Evolutionary conservation across 2,329 filamentous ascomycete species (phyloP).

Genomic region (Aureobasidium sp.): DNA sequence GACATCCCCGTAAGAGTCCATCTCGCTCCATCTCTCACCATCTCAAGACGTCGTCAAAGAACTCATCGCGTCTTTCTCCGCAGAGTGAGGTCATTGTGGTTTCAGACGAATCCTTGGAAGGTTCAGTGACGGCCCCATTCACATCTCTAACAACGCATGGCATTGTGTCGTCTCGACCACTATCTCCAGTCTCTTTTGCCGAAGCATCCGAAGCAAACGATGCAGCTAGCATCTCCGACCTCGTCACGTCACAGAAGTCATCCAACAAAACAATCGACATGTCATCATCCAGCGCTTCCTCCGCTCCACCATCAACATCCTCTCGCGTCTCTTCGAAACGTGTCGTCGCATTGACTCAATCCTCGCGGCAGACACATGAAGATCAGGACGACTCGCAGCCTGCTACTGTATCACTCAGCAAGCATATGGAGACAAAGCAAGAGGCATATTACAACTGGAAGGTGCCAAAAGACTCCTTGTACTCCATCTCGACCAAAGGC

Average conservation of each 20-base stretch:
- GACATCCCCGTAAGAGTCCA: background rate
- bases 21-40: background rate
- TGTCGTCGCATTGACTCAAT: background rate
- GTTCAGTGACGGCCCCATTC: background rate
- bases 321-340: background rate
- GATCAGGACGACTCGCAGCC: background rate
- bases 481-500: background rate
- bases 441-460: background rate
- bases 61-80: background rate
- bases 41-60: background rate
- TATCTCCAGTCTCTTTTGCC: background rate
- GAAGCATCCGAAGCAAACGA: background rate
- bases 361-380: background rate
- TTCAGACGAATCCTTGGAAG: background rate
- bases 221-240: background rate
- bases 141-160: background rate
- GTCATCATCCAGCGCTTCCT: background rate
- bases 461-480: background rate
- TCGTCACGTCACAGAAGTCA: background rate
- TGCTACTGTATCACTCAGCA: background rate
- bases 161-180: background rate
- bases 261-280: background rate
- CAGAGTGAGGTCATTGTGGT: background rate
- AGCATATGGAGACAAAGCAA: background rate
- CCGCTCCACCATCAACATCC: background rate